Evolutionary conservation across 352 stramenopile genomes (phyloP), one percentile per base, ranked within the genome.

Genomic region (Globisporangium parvum): DNA sequence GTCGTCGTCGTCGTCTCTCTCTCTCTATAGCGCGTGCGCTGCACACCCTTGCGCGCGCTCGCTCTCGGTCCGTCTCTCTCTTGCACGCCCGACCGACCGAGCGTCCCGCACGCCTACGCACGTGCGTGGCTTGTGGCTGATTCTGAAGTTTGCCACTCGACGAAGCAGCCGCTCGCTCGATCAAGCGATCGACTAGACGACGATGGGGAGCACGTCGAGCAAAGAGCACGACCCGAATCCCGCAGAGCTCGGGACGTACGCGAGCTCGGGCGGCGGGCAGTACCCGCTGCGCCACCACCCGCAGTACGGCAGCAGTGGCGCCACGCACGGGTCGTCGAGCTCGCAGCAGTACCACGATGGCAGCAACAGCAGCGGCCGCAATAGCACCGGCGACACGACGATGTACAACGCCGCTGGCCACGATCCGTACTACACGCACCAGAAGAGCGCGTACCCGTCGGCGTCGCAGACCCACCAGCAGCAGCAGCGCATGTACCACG

Each of bases 181-280:
- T 42, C 15, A 31, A 20, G n/a, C n/a, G n/a, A 35, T n/a, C 20
- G 2, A 24, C 4, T 26, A 47, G 14, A 23, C n/a, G n/a, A 45
- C 39, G 15, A 93, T 93, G 83, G 83, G 83, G 51, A 93, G 83
- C 75, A 80, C 80, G 24, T 90, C 77, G 35, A 93, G 83, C 64
- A 91, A 91, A 60, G 69, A 87, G 54, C 77, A 86, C 69, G 83
- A 93, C 56, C 68, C 75, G 47, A 88, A 91, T 60, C 83, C 77
- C n/a, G 77, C 79, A 46, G 81, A 91, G 42, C 65, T 93, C 42
- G 83, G 83, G 26, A 80, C 77, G 46, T 80, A 83, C 52, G 59
- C 70, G 42, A 76, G 71, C 58, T 24, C 41, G 6, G 56, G 56
- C 62, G 59, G 62, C 11, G 64, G 67, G 40, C 75, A 80, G 37